Base-by-base conservation (phyloP, 23 red algal species). In the Gracilaria vermiculophylla region DNA sequence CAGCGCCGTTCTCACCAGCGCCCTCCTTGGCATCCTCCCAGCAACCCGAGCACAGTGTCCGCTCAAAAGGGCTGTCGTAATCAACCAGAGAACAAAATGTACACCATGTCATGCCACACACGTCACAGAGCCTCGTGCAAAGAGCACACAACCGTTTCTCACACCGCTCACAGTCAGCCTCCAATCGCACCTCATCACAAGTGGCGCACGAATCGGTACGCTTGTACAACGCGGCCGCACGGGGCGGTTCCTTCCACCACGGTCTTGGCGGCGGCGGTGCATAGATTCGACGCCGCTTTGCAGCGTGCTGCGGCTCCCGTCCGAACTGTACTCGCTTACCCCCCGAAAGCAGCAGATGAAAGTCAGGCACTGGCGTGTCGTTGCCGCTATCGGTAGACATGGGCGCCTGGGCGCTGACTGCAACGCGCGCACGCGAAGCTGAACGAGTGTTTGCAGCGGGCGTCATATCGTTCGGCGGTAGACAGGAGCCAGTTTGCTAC, bases 31-130 rank as follows among this genome's bases (percentile, higher is more conserved):
- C 50, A 79, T 79, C 76, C 0, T 58, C 76, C 49, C 53, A 60
- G 17, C 76, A 79, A 2, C 29, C 20, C 50, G 48, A 36, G 28
- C 76, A 79, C 49, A 79, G 11, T 13, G 76, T 79, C 36, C 76
- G 43, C 76, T 79, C 76, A 16, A 29, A 42, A 52, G 76, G 76
- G 34, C 50, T 49, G 24, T 52, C 76, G 21, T 79, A 79, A 58
- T 79, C 76, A 3, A 79, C 76, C 34, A 79, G 21, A 35, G 76
- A 57, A 16, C 76, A 79, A 14, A 20, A 28, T 15, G 76, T 54
- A 16, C 76, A 79, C 76, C 76, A 79, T 5, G 76, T 79, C 49
- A 60, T 60, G 24, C 50, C 53, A 57, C 76, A 79, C 34, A 60
- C 76, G 48, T 79, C 76, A 50, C 76, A 79, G 33, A 60, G 50